These are phyloP conservation scores for Blepharisma japonicum DNA, from an alignment of 73 alveolate species.

Conservation along the genomic window DNA sequence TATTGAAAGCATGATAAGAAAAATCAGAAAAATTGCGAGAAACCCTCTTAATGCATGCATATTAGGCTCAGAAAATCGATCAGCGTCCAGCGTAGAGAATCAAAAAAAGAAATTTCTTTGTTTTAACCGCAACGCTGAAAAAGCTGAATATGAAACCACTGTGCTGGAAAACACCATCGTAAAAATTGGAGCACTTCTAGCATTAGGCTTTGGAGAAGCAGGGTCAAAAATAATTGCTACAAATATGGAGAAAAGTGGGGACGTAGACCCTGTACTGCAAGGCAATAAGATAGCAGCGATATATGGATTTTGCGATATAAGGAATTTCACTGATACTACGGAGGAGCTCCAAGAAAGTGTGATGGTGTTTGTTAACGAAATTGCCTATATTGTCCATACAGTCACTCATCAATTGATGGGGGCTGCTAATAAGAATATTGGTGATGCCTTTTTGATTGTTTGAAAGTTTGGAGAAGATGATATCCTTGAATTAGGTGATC, in stretches of 20 bases:
- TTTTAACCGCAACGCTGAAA: neutral
- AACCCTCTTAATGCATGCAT: conserved; percentile 57
- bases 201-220: conserved; percentile 97
- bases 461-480: conserved; percentile 78
- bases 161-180: conserved; percentile 86
- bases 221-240: conserved; percentile 90
- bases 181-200: conserved; percentile 93
- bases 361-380: conserved; percentile 69
- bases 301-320: conserved; percentile 97
- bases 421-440: conserved; percentile 87
- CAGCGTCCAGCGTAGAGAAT: neutral
- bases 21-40: conserved; percentile 61
- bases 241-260: conserved; percentile 87
- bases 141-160: conserved; percentile 70
- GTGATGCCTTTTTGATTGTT: conserved; percentile 85
- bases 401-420: conserved; percentile 71
- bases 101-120: neutral
- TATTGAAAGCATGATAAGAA: conserved; percentile 58
- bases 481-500: conserved; percentile 60
- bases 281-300: conserved; percentile 92
- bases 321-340: conserved; percentile 96
- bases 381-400: conserved; percentile 86
- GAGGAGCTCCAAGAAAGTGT: conserved; percentile 90
- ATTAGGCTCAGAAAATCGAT: conserved; percentile 17
- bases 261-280: conserved; percentile 93